Conservation (phyloP, 2,329 filamentous ascomycete species). For the Ascochyta koolunga region DNA sequence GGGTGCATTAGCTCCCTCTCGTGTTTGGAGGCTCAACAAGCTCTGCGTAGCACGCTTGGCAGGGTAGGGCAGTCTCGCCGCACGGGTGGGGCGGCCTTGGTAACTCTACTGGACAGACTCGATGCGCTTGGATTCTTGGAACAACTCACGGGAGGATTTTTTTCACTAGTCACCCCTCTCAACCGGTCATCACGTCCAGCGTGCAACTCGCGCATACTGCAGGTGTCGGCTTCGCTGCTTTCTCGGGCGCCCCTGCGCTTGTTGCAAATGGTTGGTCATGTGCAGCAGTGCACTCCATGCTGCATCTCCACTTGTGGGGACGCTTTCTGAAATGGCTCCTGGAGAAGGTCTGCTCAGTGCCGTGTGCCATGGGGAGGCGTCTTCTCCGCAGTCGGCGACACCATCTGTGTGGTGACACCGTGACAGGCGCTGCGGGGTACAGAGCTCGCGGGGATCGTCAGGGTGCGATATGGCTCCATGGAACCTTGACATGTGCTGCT, state of each 20-base stretch:
- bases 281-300: too few species aligned
- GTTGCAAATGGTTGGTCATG: not conserved
- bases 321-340: slow-evolving; percentile 1
- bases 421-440: slow-evolving; percentile 14
- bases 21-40: slow-evolving; percentile 36
- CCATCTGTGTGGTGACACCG: too few species aligned
- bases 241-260: slow-evolving; percentile 3
- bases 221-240: slow-evolving; percentile 2
- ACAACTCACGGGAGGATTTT: slow-evolving; percentile 34
- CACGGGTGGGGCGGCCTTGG: not conserved
- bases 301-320: slow-evolving; percentile 6
- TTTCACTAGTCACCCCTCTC: slow-evolving; percentile 1
- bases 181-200: slow-evolving; percentile 4
- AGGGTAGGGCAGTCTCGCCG: slow-evolving; percentile 22
- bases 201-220: not conserved
- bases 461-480: not conserved
- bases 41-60: slow-evolving; percentile 25
- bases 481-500: not conserved
- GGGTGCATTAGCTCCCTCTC: slow-evolving; percentile 34
- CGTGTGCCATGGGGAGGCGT: slow-evolving; percentile 10
- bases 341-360: not conserved
- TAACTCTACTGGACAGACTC: not conserved
- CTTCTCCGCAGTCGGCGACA: slow-evolving; percentile 4
- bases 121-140: slow-evolving; percentile 28
- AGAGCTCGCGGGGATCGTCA: not conserved